These are phyloP conservation scores for Melampsora abietis-canadensis DNA, from an alignment of 1,284 basidiomycete genomes.

Conservation along the genomic window DNA sequence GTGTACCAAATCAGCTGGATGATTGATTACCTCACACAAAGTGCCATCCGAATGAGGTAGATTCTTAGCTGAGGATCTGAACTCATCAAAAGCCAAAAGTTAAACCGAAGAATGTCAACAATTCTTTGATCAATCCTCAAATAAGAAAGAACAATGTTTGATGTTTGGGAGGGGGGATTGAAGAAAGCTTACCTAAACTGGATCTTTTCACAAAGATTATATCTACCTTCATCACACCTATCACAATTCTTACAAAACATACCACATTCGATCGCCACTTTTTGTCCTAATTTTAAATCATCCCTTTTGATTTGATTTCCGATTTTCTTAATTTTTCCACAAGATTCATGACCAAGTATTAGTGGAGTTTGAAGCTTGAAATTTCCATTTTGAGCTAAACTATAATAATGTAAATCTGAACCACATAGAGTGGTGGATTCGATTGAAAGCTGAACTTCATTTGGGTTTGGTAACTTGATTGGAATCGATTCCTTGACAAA, in stretches of 20 bases:
- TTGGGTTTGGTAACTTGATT: constrained; percentile 63
- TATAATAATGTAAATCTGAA: constrained; percentile 67
- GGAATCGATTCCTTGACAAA: no score
- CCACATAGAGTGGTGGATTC: constrained; percentile 86
- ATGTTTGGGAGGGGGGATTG: no score
- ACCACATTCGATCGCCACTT: constrained; percentile 90
- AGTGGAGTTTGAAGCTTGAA: constrained; percentile 73
- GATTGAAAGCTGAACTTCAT: constrained; percentile 64
- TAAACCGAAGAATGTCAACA: no score
- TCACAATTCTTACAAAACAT: constrained; percentile 70
- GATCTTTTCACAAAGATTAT: constrained; percentile 85
- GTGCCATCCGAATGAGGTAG: constrained; percentile 91
- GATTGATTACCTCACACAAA: constrained; percentile 79
- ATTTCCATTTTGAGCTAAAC: constrained; percentile 70
- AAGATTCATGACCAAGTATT: constrained; percentile 86
- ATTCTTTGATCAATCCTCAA: no score
- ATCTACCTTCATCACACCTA: constrained; percentile 65
- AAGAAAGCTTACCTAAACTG: no score
- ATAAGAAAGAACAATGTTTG: no score
- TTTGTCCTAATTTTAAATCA: constrained; percentile 69
- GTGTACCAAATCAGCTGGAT: constrained; percentile 77
- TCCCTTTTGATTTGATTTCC: constrained; percentile 58
- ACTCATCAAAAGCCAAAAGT: constrained; percentile 56
- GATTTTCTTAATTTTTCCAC: constrained; percentile 71
- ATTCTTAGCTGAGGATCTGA: constrained; percentile 82